phyloP scores from a whole-genome alignment of 2,329 filamentous ascomycete genomes.

The Fusarium humuli region DNA sequence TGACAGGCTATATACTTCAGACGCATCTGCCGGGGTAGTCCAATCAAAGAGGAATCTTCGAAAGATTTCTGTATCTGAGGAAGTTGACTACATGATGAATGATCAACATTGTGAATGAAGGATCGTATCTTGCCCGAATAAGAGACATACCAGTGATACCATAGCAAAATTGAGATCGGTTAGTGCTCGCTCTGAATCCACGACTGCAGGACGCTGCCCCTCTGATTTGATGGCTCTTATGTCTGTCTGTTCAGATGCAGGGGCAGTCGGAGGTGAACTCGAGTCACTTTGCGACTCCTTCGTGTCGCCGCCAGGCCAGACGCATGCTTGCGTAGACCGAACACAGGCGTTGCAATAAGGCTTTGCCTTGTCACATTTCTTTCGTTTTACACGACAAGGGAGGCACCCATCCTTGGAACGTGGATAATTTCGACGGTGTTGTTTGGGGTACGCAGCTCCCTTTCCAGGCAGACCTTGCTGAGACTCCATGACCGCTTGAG shows the following conservation, averaged over 20 bases:
- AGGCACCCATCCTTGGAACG: slow-evolving; percentile 2
- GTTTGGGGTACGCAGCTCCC: background rate
- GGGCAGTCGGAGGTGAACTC: background rate
- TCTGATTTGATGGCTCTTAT: background rate
- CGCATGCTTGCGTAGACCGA: background rate
- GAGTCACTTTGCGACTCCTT: background rate
- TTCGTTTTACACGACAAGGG: background rate
- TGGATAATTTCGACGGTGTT: background rate
- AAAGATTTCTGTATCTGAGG: background rate
- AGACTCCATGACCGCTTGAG: background rate
- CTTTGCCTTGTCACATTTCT: background rate
- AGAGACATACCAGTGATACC: background rate
- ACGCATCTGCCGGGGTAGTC: background rate
- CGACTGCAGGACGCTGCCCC: fast-evolving
- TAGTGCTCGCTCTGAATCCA: background rate
- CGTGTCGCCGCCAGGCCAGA: background rate
- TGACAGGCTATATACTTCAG: background rate
- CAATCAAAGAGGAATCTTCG: background rate
- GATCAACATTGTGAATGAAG: fast-evolving
- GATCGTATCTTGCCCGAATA: too few relatives aligned
- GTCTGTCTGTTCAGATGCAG: background rate
- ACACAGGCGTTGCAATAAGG: background rate
- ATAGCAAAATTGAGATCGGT: background rate
- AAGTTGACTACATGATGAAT: background rate
- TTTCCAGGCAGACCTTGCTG: background rate